Evolutionary conservation across 371 early-diverging fungal species (phyloP), one percentile per base, ranked within the genome.

Genomic region (Mucor saturninus): DNA sequence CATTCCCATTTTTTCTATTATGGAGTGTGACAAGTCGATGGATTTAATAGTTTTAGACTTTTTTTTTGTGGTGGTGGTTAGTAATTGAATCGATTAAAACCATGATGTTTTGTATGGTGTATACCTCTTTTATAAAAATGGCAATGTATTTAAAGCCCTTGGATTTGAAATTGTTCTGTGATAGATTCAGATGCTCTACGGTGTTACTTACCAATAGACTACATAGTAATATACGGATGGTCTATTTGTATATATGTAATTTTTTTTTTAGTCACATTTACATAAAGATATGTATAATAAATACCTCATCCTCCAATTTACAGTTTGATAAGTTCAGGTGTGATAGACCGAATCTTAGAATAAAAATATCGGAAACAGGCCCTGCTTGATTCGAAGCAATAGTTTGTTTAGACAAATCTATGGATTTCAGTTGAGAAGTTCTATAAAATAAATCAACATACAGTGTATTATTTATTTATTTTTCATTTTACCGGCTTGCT

Each of bases 1-100:
- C 38, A 83, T 60, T 6, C 85, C 78, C 42, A 76, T 77, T 53
- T 79, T 81, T 59, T 91, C 92, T 38, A 70, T 67, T 13, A 62
- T 54, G n/a, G 61, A 66, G 14, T 64, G 53, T 54, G 79, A 75
- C 40, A 82, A 54, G 50, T 79, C 68, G 8, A 82, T 39, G 2
- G 69, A 66, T 56, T 73, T 54, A 40, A 81, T 61, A 4, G 70
- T 65, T 62, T 72, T 74, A 13, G 81, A 81, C 81, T 80, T 57
- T 13, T 28, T 80, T 57, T 13, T 28, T 30, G 28, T 1, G 30
- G 14, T 15, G 32, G 40, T n/a, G 14, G 30, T 9, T 14, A 11
- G 35, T 35, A 35, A 8, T 4, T 35, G 4, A 8, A 6, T 35
- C 35, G 35, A 35, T 6, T 6, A 6, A 35, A 35, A 35, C 21